Conservation (phyloP, 108 stramenopile species). For the Stephanodiscus minutulus region DNA sequence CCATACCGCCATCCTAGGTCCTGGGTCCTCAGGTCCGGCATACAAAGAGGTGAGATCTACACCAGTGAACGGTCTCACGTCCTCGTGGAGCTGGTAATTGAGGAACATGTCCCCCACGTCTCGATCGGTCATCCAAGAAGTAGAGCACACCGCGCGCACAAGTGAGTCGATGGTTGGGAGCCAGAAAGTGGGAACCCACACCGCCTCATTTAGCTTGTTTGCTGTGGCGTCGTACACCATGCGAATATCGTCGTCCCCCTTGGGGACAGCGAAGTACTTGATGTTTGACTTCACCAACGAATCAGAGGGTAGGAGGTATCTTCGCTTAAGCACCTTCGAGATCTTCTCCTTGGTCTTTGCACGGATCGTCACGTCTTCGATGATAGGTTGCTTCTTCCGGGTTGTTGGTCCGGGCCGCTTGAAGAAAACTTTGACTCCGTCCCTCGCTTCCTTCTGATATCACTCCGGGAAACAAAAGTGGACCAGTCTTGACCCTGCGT, state of each 20-base stretch:
- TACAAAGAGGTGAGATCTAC: constrained; percentile 6
- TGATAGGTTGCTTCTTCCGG: too few relatives aligned
- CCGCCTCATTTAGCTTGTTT: constrained; percentile 37
- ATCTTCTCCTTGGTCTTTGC: constrained; percentile 25
- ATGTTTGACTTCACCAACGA: constrained; percentile 20
- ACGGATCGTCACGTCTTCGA: neutral
- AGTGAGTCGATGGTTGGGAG: constrained; percentile 36
- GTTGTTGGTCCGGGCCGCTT: too few relatives aligned
- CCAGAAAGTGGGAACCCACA: constrained; percentile 54
- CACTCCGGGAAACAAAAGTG: too few relatives aligned
- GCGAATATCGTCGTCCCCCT: constrained; percentile 7
- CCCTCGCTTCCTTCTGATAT: too few relatives aligned
- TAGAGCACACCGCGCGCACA: neutral
- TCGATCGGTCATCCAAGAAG: neutral
- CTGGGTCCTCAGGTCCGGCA: too few relatives aligned
- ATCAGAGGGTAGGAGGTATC: constrained; percentile 7
- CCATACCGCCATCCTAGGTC: constrained; percentile 36
- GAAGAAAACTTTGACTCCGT: too few relatives aligned
- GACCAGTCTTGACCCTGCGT: too few relatives aligned
- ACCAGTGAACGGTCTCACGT: constrained; percentile 25
- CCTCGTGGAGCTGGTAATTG: constrained; percentile 17
- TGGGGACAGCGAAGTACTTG: constrained; percentile 48
- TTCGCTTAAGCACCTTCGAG: constrained; percentile 18
- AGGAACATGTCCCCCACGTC: neutral
- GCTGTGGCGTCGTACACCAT: constrained; percentile 54